phyloP scores from a whole-genome alignment of 106 monocot genomes.

The Acanthochlamys bracteata region DNA sequence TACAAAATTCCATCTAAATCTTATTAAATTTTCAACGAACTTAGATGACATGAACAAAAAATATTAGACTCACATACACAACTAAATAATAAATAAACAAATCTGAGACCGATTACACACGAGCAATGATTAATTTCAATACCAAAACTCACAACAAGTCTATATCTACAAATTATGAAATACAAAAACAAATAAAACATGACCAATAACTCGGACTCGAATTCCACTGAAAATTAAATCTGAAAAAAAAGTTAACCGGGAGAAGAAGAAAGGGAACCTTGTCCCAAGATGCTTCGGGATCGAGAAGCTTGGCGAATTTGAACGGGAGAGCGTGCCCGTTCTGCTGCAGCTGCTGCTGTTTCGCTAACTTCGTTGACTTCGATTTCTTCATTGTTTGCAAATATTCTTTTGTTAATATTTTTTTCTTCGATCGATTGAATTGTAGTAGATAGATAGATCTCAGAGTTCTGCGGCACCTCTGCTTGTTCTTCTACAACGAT shows the following conservation, averaged over 20 bases:
- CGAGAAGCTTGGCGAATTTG: slow-evolving; percentile 71
- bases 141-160: not conserved
- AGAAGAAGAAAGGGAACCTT: slow-evolving; percentile 35
- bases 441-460: not conserved
- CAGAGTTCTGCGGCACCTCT: not conserved
- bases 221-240: not conserved
- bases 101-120: too few relatives aligned
- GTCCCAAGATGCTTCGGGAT: slow-evolving; percentile 86
- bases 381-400: slow-evolving; percentile 19
- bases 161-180: not conserved
- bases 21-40: too few relatives aligned
- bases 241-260: not conserved
- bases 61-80: too few relatives aligned
- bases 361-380: slow-evolving; percentile 13
- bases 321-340: slow-evolving; percentile 51
- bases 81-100: too few relatives aligned
- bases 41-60: too few relatives aligned
- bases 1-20: too few relatives aligned
- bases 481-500: too few relatives aligned
- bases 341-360: slow-evolving; percentile 23
- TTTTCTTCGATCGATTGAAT: not conserved
- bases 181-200: not conserved
- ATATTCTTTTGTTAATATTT: too few relatives aligned
- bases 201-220: not conserved
- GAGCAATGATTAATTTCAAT: not conserved